A percentile compares a stretch with the other conserved stretches of the same genome.
phyloP scores from a whole-genome alignment of 2,329 filamentous ascomycete genomes.

The Phialophora chinensis region DNA sequence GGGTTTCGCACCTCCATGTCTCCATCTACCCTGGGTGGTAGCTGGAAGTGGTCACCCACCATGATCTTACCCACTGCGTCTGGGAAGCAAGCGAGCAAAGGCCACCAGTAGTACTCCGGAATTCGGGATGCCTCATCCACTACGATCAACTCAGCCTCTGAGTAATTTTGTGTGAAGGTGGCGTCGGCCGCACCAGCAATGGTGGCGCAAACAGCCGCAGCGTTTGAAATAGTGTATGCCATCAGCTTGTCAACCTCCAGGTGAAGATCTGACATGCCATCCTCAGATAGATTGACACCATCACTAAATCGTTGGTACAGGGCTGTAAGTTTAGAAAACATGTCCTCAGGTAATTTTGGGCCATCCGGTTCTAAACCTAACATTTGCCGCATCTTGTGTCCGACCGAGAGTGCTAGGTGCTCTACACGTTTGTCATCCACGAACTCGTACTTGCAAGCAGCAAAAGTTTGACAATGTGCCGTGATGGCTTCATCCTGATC shows the following conservation, averaged over 20 bases:
- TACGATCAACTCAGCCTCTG: conserved; percentile 19
- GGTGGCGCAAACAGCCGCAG: conserved; percentile 19
- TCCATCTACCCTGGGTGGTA: conserved; percentile 2
- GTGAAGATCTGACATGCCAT: neutral
- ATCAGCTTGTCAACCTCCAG: neutral
- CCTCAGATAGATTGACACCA: neutral
- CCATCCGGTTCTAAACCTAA: conserved; percentile 14
- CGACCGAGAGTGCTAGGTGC: conserved; percentile 20
- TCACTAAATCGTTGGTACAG: conserved; percentile 2
- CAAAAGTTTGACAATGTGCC: neutral
- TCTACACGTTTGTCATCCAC: conserved; percentile 19
- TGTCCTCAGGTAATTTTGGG: neutral
- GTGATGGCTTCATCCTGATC: neutral
- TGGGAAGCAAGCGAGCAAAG: conserved; percentile 19
- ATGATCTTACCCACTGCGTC: conserved; percentile 19
- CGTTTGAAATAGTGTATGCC: conserved; percentile 11
- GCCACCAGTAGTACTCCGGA: conserved; percentile 23
- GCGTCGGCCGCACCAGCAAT: conserved; percentile 19
- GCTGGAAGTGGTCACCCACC: conserved; percentile 18
- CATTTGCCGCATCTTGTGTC: conserved; percentile 15
- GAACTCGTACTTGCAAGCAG: conserved; percentile 7
- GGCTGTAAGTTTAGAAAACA: neutral
- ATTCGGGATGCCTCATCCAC: conserved; percentile 25
- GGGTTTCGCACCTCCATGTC: neutral
- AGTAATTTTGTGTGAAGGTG: conserved; percentile 2